Conservation (phyloP, 495 filamentous ascomycete species). For the Talaromyces thailandensis region DNA sequence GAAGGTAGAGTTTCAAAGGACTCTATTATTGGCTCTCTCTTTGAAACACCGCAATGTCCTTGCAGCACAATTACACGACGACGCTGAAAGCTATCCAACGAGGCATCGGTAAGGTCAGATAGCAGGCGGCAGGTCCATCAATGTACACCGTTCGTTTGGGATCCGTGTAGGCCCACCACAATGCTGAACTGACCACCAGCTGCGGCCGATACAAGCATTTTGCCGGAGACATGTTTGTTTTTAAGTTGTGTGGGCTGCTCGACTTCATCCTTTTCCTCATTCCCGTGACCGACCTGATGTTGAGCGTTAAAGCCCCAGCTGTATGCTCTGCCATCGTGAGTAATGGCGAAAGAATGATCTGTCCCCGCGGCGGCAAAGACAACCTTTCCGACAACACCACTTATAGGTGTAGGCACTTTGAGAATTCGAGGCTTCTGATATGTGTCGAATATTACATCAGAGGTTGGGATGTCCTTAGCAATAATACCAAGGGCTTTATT, state of each 20-base stretch:
- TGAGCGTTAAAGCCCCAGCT: conserved; percentile 54
- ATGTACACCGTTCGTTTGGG: too few species aligned
- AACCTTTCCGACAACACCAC: conserved; percentile 26
- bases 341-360: conserved; percentile 51
- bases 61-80: too few species aligned
- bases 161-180: conserved; percentile 18
- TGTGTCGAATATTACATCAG: conserved; percentile 31
- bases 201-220: conserved; percentile 47
- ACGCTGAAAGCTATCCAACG: too few species aligned
- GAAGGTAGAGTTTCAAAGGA: too few species aligned
- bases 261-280: conserved; percentile 50
- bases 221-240: conserved; percentile 46
- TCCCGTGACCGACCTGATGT: conserved; percentile 53
- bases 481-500: conserved; percentile 46
- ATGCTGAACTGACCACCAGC: conserved; percentile 55
- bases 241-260: conserved; percentile 47
- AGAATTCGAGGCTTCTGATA: conserved; percentile 45
- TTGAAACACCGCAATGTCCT: too few species aligned
- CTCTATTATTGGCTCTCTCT: too few species aligned
- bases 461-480: conserved; percentile 25
- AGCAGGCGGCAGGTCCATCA: too few species aligned
- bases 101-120: too few species aligned
- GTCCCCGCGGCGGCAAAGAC: conserved; percentile 37
- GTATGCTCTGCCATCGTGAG: conserved; percentile 47
- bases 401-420: conserved; percentile 42